phyloP scores from a whole-genome alignment of 2,329 filamentous ascomycete species.

The Xylariaceae sp. region DNA sequence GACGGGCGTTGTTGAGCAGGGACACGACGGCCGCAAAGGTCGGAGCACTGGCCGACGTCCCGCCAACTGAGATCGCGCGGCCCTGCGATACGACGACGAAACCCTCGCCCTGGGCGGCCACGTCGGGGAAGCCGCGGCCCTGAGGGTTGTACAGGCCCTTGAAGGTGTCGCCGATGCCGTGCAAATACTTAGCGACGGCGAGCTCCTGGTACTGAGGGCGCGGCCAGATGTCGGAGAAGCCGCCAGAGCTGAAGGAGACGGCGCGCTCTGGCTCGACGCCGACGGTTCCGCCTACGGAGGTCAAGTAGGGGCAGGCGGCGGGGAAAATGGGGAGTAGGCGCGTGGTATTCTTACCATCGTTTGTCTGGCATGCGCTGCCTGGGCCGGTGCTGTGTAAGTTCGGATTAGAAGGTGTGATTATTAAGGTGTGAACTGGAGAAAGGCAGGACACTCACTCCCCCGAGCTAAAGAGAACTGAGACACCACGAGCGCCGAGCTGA shows the following conservation, averaged over 20 bases:
- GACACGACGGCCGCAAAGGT: slow-evolving; percentile 14
- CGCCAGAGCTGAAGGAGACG: slow-evolving; percentile 23
- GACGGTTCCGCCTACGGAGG: slow-evolving; percentile 16
- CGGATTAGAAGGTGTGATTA: not conserved
- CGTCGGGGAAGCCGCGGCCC: slow-evolving; percentile 62
- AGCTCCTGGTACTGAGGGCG: slow-evolving; percentile 13
- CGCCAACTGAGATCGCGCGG: not conserved
- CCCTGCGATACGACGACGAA: slow-evolving; percentile 5
- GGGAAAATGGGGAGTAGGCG: slow-evolving; percentile 57
- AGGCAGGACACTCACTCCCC: slow-evolving; percentile 34
- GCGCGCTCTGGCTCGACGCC: slow-evolving; percentile 20
- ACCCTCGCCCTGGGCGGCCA: slow-evolving; percentile 8
- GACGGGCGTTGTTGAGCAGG: slow-evolving; percentile 14
- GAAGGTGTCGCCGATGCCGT: slow-evolving; percentile 44
- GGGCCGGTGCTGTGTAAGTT: slow-evolving; percentile 25
- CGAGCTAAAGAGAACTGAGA: slow-evolving; percentile 38
- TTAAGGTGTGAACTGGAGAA: not conserved
- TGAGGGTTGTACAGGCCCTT: slow-evolving; percentile 49
- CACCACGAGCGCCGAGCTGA: slow-evolving; percentile 36
- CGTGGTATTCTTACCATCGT: slow-evolving; percentile 58
- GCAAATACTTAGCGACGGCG: slow-evolving; percentile 52
- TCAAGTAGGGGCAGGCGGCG: slow-evolving; percentile 19
- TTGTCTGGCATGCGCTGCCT: slow-evolving; percentile 53
- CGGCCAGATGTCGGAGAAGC: slow-evolving; percentile 18
- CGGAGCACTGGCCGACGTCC: slow-evolving; percentile 15